phyloP scores from a whole-genome alignment of 2,329 filamentous ascomycete species.

The Chaetomiaceae sp. region DNA sequence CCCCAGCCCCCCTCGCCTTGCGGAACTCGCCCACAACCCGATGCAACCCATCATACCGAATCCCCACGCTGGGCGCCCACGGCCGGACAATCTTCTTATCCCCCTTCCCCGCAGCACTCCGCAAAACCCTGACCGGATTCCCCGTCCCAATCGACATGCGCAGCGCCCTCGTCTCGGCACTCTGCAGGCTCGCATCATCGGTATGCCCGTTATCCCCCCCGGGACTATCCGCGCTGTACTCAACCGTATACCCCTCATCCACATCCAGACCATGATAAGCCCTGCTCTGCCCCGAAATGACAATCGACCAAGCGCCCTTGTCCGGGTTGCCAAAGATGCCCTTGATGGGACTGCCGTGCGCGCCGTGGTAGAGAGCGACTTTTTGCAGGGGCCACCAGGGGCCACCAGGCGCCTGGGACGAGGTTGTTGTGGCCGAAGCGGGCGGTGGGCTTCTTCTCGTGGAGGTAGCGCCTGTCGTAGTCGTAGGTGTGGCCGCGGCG shows the following conservation, averaged over 20 bases:
- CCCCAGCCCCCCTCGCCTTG: background rate
- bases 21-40: constrained; percentile 15
- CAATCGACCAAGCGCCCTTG: constrained; percentile 50
- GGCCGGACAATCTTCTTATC: background rate
- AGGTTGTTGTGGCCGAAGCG: constrained; percentile 34
- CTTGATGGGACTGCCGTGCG: constrained; percentile 44
- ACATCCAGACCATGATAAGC: constrained; percentile 28
- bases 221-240: constrained; percentile 28
- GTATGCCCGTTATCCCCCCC: constrained; percentile 12
- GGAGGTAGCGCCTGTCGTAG: constrained; percentile 11
- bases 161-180: constrained; percentile 23
- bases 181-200: background rate
- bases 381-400: constrained; percentile 54
- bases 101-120: constrained; percentile 18
- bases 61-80: constrained; percentile 26
- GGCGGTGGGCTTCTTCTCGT: constrained; percentile 15
- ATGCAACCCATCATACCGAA: constrained; percentile 38
- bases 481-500: background rate
- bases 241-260: constrained; percentile 24
- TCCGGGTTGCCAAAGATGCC: constrained; percentile 47
- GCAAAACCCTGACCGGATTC: constrained; percentile 30
- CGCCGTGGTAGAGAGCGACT: constrained; percentile 47
- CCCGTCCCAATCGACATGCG: constrained; percentile 14
- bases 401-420: constrained; percentile 28
- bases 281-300: constrained; percentile 39